Percentiles rank a stretch among this genome's conserved stretches.
phyloP scores from a whole-genome alignment of 176 grass and related monocot species.

The Avena insularis region DNA sequence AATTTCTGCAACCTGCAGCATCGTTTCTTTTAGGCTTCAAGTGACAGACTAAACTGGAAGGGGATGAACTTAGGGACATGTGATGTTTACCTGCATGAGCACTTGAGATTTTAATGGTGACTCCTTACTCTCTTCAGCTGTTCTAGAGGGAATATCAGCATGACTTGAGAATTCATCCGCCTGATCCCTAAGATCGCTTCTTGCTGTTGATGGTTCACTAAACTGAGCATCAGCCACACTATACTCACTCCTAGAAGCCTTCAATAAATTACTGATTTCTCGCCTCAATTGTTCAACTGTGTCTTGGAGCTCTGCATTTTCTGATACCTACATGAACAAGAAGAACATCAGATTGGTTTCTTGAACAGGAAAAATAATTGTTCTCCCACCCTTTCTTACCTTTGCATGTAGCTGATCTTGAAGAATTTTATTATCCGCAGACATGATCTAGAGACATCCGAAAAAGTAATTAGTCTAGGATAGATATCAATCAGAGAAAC shows the following conservation, averaged over 20 bases:
- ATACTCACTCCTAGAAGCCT: conserved; percentile 53
- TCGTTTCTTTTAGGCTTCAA: background rate
- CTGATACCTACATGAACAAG: conserved; percentile 62
- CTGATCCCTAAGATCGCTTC: conserved; percentile 43
- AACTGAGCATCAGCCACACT: conserved; percentile 39
- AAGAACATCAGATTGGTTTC: conserved; percentile 43
- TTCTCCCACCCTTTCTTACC: conserved; percentile 49
- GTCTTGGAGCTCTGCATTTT: conserved; percentile 81
- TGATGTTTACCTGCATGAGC: conserved; percentile 71
- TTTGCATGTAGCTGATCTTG: conserved; percentile 95
- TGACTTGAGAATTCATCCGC: conserved; percentile 48
- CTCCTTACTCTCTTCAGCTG: conserved; percentile 54
- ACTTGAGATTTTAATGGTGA: conserved; percentile 71
- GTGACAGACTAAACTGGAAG: conserved; percentile 6
- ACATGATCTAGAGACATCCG: conserved; percentile 80
- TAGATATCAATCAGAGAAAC: conserved; percentile 27
- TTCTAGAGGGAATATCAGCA: conserved; percentile 42
- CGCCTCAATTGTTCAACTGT: conserved; percentile 60
- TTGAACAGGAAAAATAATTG: conserved; percentile 36
- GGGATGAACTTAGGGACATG: conserved; percentile 8
- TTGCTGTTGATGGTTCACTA: conserved; percentile 54
- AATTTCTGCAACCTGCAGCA: conserved; percentile 79
- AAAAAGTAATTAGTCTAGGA: conserved; percentile 39
- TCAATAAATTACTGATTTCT: conserved; percentile 61
- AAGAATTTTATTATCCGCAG: conserved; percentile 98